These are phyloP conservation scores for Naegleria lovaniensis DNA, from an alignment of 208 protist genomes.

Conservation along the genomic window DNA sequence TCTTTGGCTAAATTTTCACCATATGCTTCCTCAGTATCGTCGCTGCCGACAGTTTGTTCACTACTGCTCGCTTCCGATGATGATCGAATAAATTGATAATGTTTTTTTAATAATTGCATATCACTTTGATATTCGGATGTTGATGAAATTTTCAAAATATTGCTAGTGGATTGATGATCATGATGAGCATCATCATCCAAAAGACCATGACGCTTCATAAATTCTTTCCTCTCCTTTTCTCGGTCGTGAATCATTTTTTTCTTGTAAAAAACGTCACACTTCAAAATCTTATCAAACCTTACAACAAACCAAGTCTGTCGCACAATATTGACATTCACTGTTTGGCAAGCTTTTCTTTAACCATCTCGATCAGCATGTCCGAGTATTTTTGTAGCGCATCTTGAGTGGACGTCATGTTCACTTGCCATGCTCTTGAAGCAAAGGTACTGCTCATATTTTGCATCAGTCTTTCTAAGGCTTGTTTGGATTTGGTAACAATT, in stretches of 20 bases:
- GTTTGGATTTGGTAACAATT: not conserved
- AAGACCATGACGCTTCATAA: too few relatives aligned
- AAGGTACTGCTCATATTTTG: not conserved
- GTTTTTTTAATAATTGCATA: slow-evolving; percentile 15
- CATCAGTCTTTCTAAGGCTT: not conserved
- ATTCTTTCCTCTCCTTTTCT: too few relatives aligned
- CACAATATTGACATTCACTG: too few relatives aligned
- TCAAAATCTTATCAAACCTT: too few relatives aligned
- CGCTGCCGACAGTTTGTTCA: not conserved
- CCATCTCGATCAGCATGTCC: not conserved
- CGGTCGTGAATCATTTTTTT: too few relatives aligned
- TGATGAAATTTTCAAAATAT: not conserved
- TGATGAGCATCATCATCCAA: too few relatives aligned
- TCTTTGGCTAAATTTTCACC: not conserved
- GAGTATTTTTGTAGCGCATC: not conserved
- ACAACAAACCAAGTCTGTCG: too few relatives aligned
- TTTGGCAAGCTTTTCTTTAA: not conserved
- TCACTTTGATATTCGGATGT: not conserved
- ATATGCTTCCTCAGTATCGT: not conserved
- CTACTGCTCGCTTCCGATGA: too few relatives aligned
- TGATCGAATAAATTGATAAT: slow-evolving; percentile 6
- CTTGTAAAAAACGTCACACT: too few relatives aligned
- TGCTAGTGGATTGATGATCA: too few relatives aligned
- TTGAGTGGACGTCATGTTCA: not conserved
- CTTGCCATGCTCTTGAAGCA: not conserved